These are phyloP conservation scores for Chaetomium strumarium DNA, from an alignment of 2,329 filamentous ascomycete genomes.

Conservation along the genomic window DNA sequence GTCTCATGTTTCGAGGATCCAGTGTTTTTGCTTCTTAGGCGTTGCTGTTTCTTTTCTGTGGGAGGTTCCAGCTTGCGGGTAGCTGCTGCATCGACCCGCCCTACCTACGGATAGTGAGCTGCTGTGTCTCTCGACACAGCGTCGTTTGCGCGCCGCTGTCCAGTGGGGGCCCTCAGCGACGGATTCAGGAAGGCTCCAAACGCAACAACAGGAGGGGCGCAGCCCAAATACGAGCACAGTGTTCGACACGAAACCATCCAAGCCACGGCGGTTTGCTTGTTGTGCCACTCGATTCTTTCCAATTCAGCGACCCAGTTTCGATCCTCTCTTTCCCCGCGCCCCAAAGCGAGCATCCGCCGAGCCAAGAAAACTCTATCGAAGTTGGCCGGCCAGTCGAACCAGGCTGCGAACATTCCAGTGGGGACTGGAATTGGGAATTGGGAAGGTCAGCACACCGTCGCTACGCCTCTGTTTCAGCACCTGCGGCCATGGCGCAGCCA, in stretches of 20 bases:
- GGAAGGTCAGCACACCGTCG: not conserved
- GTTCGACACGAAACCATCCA: conserved; percentile 9
- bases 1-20: not conserved
- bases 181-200: not conserved
- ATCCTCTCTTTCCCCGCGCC: not conserved
- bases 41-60: no score
- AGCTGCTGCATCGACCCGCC: no score
- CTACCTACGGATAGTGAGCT: no score
- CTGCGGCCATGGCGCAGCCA: conserved; percentile 18
- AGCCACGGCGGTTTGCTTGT: not conserved
- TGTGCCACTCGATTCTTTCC: not conserved
- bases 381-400: conserved; percentile 1
- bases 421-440: not conserved
- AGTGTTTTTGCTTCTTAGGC: no score
- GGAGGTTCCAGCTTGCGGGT: no score
- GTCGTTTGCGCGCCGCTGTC: not conserved
- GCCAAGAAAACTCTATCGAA: not conserved
- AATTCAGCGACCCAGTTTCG: conserved; percentile 1
- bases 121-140: not conserved
- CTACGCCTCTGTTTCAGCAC: conserved; percentile 11
- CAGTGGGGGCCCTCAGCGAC: not conserved
- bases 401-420: conserved; percentile 5
- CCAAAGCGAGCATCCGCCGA: not conserved
- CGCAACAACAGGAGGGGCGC: conserved; percentile 5
- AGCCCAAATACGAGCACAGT: conserved; percentile 9